phyloP scores from a whole-genome alignment of 257 asterid genomes.

The Nicotiana otophora region DNA sequence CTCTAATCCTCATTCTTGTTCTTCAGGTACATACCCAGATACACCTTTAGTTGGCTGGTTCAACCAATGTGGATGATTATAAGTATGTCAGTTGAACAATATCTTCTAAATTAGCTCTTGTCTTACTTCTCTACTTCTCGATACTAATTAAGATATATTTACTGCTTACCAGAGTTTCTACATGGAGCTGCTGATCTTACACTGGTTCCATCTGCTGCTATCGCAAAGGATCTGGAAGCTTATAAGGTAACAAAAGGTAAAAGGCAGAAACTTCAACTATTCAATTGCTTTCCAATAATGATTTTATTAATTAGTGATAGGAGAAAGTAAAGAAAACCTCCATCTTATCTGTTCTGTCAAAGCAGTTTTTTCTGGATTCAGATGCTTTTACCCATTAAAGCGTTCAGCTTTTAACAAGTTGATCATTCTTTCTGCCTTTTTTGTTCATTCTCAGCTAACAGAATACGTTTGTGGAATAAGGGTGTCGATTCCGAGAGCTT shows the following conservation, averaged over 20 bases:
- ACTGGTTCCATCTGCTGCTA: slow-evolving; percentile 89
- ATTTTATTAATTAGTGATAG: neutral
- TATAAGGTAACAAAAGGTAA: slow-evolving; percentile 80
- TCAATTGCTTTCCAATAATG: slow-evolving; percentile 1
- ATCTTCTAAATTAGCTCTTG: neutral
- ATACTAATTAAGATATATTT: neutral
- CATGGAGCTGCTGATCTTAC: slow-evolving; percentile 97
- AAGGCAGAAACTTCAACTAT: neutral
- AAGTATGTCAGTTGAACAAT: slow-evolving; percentile 44
- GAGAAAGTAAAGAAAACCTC: neutral
- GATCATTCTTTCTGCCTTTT: neutral
- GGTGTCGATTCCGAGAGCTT: slow-evolving; percentile 97
- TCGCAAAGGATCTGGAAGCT: slow-evolving; percentile 82
- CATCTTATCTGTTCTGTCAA: neutral
- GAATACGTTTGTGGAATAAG: slow-evolving; percentile 87
- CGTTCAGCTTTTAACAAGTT: neutral
- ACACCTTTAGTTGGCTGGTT: slow-evolving; percentile 95
- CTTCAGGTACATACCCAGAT: slow-evolving; percentile 91
- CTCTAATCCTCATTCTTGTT: slow-evolving; percentile 1
- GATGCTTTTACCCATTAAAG: neutral
- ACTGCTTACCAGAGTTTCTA: slow-evolving; percentile 59
- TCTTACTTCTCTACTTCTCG: neutral
- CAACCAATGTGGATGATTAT: slow-evolving; percentile 88
- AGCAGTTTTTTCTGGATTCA: neutral
- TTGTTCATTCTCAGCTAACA: slow-evolving; percentile 42